These are phyloP conservation scores for Phialophora tarda DNA, from an alignment of 2,329 filamentous ascomycete genomes.

Conservation along the genomic window DNA sequence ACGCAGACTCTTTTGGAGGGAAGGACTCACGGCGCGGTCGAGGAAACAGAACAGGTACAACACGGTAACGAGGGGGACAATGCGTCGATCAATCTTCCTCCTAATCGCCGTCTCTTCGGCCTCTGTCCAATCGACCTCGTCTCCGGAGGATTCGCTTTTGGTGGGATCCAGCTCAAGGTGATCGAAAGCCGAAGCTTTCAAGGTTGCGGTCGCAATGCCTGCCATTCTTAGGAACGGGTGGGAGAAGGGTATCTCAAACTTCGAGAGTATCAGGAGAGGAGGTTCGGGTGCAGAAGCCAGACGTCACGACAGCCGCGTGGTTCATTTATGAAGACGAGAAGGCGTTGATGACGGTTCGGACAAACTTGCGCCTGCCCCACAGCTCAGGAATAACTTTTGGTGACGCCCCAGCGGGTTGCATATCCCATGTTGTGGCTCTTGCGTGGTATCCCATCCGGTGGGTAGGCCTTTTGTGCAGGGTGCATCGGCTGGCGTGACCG, in stretches of 20 bases:
- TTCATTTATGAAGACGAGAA: neutral
- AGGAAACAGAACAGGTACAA: conserved; percentile 37
- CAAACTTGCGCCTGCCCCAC: neutral
- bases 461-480: conserved; percentile 3
- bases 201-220: conserved; percentile 8
- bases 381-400: neutral
- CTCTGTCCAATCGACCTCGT: conserved; percentile 36
- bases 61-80: conserved; percentile 35
- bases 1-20: neutral
- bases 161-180: conserved; percentile 27
- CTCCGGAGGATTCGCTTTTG: conserved; percentile 21
- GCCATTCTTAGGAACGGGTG: conserved; percentile 3
- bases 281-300: neutral
- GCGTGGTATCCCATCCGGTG: conserved; percentile 11
- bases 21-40: conserved; percentile 29
- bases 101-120: conserved; percentile 34
- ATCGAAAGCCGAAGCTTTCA: conserved; percentile 23
- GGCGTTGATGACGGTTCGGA: neutral
- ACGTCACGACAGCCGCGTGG: neutral
- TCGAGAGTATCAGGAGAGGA: neutral
- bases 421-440: neutral
- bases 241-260: neutral
- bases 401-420: neutral
- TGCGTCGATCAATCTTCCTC: conserved; percentile 34
- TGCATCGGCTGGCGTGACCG: conserved; percentile 11